These are phyloP conservation scores for Russula emetica DNA, from an alignment of 768 basidiomycete species.

Conservation along the genomic window DNA sequence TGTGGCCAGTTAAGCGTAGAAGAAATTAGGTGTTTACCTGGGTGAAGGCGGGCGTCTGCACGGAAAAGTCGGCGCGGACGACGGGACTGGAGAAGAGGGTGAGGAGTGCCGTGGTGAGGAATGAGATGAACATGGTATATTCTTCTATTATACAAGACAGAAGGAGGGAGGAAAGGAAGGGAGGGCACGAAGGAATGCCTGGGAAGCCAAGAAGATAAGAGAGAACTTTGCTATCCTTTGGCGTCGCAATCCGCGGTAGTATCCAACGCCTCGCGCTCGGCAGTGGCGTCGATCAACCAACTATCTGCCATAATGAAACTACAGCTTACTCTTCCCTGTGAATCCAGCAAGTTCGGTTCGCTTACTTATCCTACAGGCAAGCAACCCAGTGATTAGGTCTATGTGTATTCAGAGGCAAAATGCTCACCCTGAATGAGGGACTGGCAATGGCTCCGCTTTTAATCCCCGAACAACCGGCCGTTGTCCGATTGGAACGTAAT, in stretches of 20 bases:
- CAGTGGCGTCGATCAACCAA: not conserved
- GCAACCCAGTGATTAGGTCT: not conserved
- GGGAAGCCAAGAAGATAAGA: not conserved
- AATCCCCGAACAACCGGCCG: slow-evolving; percentile 53
- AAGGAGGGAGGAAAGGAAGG: slow-evolving; percentile 31
- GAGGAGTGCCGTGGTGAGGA: slow-evolving; percentile 72
- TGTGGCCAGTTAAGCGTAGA: not conserved
- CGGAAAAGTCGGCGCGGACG: slow-evolving; percentile 50
- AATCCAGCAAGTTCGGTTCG: slow-evolving; percentile 60
- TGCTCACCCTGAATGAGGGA: slow-evolving; percentile 74
- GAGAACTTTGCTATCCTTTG: not conserved
- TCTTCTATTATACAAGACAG: slow-evolving; percentile 14
- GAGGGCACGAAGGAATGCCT: not conserved
- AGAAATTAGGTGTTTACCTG: slow-evolving; percentile 41
- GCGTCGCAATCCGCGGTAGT: not conserved
- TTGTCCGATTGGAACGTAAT: slow-evolving; percentile 64
- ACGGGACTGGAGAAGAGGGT: slow-evolving; percentile 49
- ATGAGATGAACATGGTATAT: slow-evolving; percentile 64
- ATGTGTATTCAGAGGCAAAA: not conserved
- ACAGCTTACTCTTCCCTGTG: slow-evolving; percentile 53
- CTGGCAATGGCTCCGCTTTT: slow-evolving; percentile 55
- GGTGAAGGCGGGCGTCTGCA: slow-evolving; percentile 48
- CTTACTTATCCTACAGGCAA: slow-evolving; percentile 53
- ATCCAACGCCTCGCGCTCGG: not conserved
- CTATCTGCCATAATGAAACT: slow-evolving; percentile 1